A percentile compares a stretch with the other conserved stretches of the same genome.
phyloP scores from a whole-genome alignment of 106 monocot species.

The Allium fistulosum region DNA sequence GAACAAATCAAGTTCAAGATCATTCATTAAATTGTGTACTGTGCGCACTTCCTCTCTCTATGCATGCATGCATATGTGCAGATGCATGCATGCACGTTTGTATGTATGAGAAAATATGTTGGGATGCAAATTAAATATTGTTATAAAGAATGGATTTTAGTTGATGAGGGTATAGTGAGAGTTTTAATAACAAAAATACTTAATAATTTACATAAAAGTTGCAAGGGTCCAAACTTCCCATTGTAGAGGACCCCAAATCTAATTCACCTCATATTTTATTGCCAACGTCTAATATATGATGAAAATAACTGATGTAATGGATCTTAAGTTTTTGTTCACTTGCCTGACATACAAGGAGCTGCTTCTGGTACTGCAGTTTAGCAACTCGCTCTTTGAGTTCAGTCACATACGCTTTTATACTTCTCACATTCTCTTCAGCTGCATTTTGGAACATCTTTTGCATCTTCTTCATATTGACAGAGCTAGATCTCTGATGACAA shows the following conservation, averaged over 20 bases:
- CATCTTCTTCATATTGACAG: slow-evolving; percentile 97
- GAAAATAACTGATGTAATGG: neutral
- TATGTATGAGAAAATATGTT: no score
- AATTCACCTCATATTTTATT: neutral
- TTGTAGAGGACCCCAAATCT: neutral
- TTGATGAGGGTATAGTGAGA: no score
- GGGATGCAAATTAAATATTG: no score
- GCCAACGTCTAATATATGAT: neutral
- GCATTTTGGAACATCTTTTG: slow-evolving; percentile 97
- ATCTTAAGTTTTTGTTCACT: neutral
- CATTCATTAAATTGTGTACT: no score
- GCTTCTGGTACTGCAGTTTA: slow-evolving; percentile 97
- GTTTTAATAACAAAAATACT: no score
- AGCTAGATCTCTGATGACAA: slow-evolving; percentile 58
- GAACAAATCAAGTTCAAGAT: no score
- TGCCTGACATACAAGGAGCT: slow-evolving; percentile 89
- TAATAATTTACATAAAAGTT: no score
- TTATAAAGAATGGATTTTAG: no score
- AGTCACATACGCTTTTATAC: slow-evolving; percentile 84
- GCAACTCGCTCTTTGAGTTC: slow-evolving; percentile 91
- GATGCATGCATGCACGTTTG: no score
- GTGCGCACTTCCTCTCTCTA: no score
- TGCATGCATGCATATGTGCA: no score
- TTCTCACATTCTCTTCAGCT: slow-evolving; percentile 85
- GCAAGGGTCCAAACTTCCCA: neutral